Evolutionary conservation across 495 filamentous ascomycete genomes (phyloP), one percentile per base, ranked within the genome.

Genomic region (Trichoderma reesei): DNA sequence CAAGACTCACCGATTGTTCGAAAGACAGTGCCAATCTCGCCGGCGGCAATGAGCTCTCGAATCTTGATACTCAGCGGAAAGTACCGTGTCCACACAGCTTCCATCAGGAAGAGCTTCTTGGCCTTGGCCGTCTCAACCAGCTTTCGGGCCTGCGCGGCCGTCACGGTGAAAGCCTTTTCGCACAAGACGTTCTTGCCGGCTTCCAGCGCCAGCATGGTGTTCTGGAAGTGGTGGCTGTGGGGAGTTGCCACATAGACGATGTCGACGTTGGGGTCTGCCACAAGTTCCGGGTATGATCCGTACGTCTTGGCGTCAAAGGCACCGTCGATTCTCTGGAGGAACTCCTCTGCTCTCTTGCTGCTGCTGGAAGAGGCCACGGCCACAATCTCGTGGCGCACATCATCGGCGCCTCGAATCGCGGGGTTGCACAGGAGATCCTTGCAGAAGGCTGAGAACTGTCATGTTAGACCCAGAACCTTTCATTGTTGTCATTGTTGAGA

Each of bases 151-250:
- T 97, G 92, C 13, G 85, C 79, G 10, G 91, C 92, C 71, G 90
- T 97, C 65, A 93, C 89, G 0, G 92, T 96, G 70, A 98, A 88
- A 0, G 92, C 84, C 78, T 98, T 98, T 74, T 97, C 94, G 73
- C 90, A 96, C 33, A 97, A 82, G 3, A 96, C 92, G 68, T 92
- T 77, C 78, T 97, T 97, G 65, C 90, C 89, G 0, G 90, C 90
- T 65, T 89, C 82, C 26, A 96, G 77, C 60, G 85, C 88, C 41
- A 95, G 82, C 82, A 91, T 89, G 59, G 85, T 82, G 71, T 98
- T 94, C 73, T 92, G 89, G 80, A 90, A 97, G 79, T 98, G 93
- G 74, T 96, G 93, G 38, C 89, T 93, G 78, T 96, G 93, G 20
- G 93, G 93, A 2, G 93, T 97, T 16, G 93, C 92, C 61, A 97